Evolutionary conservation across 1,284 basidiomycete genomes (phyloP), one percentile per base, ranked within the genome.

Genomic region (Crucibulum parvulum): DNA sequence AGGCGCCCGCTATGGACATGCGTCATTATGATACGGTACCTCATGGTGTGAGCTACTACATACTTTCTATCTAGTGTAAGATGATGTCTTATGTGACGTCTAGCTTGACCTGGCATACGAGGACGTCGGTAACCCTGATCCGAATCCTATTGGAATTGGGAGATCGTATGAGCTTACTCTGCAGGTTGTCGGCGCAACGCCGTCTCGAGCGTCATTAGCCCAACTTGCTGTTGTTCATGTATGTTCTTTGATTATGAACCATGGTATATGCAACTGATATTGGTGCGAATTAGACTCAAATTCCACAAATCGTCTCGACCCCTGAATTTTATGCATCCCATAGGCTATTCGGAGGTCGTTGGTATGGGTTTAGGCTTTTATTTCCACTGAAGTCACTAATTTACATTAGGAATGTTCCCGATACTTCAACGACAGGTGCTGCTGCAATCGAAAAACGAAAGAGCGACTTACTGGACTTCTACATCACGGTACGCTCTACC

Each of bases 81-180:
- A 8, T n/a, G 38, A 37, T 39, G 55, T 50, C 37, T 38, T 31
- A 59, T 34, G 55, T 9, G 48, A 54, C 48, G 11, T 46, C 18
- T 53, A 79, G 77, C 70, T 81, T 9, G 77, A 81, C 53, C 70
- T 81, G 3, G 65, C 78, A 7, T 81, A 81, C 58, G 80, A 81
- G 64, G 80, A 81, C 52, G 78, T 81, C 6, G 79, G 78, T 4
- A 66, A 80, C 56, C 78, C 78, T 2, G 73, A 79, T 55, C 78
- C 78, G 3, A 72, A 76, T 48, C 80, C 79, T 7, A 70, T 67
- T 7, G 78, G 79, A 35, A 69, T 80, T 24, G 78, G 77, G 34
- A 71, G 78, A 16, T 80, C 78, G 3, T 81, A 80, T 55, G 79
- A 80, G 60, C 63, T 72, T 5, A 72, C 74, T 7, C 56, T 80